Evolutionary conservation across 257 asterid species (phyloP).

Genomic region (Ehretia macrophylla): DNA sequence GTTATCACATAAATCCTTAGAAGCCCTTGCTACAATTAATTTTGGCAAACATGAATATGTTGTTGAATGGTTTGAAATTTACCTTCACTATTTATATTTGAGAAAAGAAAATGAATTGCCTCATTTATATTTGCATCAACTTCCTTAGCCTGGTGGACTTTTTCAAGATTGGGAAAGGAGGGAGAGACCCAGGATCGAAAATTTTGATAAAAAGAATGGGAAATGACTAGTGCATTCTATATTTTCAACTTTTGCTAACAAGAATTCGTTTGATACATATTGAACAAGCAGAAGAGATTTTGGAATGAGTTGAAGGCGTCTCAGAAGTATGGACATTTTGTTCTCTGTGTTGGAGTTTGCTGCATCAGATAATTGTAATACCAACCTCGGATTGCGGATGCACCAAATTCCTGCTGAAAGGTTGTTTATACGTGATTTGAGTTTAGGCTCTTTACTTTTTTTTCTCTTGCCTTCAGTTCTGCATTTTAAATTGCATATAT

Average conservation of each 20-base stretch:
- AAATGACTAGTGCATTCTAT: not conserved
- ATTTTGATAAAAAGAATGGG: not conserved
- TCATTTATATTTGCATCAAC: no score
- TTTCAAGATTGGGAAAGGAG: no score
- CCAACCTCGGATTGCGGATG: conserved; percentile 84
- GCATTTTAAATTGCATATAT: not conserved
- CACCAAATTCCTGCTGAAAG: conserved; percentile 81
- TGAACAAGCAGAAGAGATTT: conserved; percentile 69
- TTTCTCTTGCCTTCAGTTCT: conserved; percentile 9
- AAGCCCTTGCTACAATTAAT: no score
- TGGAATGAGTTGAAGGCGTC: conserved; percentile 75
- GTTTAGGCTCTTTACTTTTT: conserved; percentile 4
- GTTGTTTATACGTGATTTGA: conserved; percentile 32
- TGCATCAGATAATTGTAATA: conserved; percentile 89
- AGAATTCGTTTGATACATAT: conserved; percentile 17
- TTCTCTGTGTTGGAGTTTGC: conserved; percentile 88
- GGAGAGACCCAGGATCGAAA: no score
- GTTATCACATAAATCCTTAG: not conserved
- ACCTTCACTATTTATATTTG: no score
- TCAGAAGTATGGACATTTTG: conserved; percentile 90
- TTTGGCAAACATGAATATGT: no score
- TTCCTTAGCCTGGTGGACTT: no score
- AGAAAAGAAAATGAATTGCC: no score
- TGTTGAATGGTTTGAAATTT: no score
- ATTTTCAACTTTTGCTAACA: conserved; percentile 3